Base-by-base conservation (phyloP, 2,329 filamentous ascomycete species). In the Cadophora malorum region DNA sequence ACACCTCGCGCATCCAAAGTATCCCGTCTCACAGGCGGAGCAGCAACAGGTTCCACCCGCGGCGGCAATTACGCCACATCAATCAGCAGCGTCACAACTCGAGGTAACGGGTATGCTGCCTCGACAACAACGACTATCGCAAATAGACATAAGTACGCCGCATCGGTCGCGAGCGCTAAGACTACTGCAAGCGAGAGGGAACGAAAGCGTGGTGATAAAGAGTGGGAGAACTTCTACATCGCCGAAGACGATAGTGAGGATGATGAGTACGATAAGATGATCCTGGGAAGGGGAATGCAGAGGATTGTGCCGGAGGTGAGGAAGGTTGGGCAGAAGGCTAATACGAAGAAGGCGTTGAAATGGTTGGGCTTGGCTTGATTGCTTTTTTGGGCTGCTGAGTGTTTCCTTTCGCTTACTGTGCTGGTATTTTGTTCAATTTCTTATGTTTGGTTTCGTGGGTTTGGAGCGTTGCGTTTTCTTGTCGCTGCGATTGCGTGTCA, bases 331-430 rank as follows among this genome's bases (percentile, higher is more conserved):
- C 53, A 65, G 55, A 73, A 71, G 56, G 70, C 71, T 66, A 74
- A 73, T 71, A 76, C 71, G 52, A 75, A 74, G 63, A 80, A 81
- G 72, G 79, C 79, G 19, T 66, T 80, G 67, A 78, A 75, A 69
- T 80, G 77, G 78, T 73, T 81, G 52, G 79, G 79, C 4, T 71
- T 78, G 38, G 73, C 73, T 65, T 78, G 67, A 72, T 8, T n/a
- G 8, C 12, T 14, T 19, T 3, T 62, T 28, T 19, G 4, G 12
- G 7, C 14, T 35, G 23, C 60, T 19, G 28, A 28, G 28, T 47
- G 25, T 53, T 38, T 55, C 25, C 0, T 9, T 35, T 31, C 16
- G 4, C 63, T 21, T 53, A 19, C 6, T 25, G 4, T 25, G 16
- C 14, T 23, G 12, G 10, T 33, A 7, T 16, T 8, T 25, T 19